Conservation (phyloP, 805 yeast genomes). For the Kregervanrija pseudodelftensis region DNA sequence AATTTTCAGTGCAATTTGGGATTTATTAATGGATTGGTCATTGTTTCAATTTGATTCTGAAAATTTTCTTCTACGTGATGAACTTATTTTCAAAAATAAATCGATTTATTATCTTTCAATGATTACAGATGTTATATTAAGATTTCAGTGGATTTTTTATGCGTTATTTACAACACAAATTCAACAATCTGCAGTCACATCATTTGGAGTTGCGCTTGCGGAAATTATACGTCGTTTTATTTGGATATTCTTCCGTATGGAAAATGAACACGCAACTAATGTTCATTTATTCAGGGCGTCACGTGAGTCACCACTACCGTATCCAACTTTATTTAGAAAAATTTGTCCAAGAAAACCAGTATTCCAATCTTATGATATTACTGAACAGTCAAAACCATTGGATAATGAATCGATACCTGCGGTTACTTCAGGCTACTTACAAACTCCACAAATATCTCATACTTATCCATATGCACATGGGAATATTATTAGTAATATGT, state of each 20-base stretch:
- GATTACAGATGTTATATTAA: slow-evolving; percentile 59
- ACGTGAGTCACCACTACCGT: slow-evolving; percentile 82
- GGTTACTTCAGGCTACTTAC: neutral
- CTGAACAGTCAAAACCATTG: no score
- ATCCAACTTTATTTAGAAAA: slow-evolving; percentile 31
- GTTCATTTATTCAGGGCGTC: slow-evolving; percentile 81
- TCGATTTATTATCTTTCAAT: slow-evolving; percentile 69
- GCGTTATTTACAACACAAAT: slow-evolving; percentile 68
- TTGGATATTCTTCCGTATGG: slow-evolving; percentile 91
- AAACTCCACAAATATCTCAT: slow-evolving; percentile 3
- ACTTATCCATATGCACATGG: neutral
- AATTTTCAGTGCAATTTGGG: slow-evolving; percentile 70
- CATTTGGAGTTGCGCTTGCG: slow-evolving; percentile 76
- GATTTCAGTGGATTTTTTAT: slow-evolving; percentile 92
- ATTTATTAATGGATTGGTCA: slow-evolving; percentile 94
- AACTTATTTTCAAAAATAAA: slow-evolving; percentile 54
- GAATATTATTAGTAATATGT: neutral
- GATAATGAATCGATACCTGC: neutral
- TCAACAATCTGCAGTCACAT: slow-evolving; percentile 82
- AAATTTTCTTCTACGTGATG: slow-evolving; percentile 59
- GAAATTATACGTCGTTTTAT: slow-evolving; percentile 78
- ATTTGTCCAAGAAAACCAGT: no score
- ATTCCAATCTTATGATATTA: no score
- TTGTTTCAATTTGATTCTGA: slow-evolving; percentile 59
- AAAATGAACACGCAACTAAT: slow-evolving; percentile 91